phyloP scores from a whole-genome alignment of 805 yeast species.

The Starmerella tilneyi region DNA sequence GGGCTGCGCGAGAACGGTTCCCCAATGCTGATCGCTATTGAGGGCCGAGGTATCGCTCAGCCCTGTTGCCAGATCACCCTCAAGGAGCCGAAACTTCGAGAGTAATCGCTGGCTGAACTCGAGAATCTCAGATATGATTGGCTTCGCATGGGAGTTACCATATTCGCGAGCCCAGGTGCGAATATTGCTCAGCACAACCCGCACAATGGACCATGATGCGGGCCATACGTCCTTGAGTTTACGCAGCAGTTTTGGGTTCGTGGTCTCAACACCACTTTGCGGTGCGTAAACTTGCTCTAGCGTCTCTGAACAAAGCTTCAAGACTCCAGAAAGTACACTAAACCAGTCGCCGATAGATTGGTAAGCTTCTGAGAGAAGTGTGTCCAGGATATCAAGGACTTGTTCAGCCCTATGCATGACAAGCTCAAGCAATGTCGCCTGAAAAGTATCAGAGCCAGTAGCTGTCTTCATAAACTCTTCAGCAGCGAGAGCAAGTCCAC shows the following conservation, averaged over 20 bases:
- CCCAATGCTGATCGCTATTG: slow-evolving; percentile 15
- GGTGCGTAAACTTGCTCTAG: slow-evolving; percentile 17
- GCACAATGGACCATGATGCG: slow-evolving; percentile 59
- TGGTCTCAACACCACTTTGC: slow-evolving; percentile 19
- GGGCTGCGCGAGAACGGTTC: slow-evolving; percentile 31
- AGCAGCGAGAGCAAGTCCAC: slow-evolving; percentile 10
- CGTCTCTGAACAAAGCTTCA: slow-evolving; percentile 3
- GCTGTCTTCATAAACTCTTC: slow-evolving; percentile 15
- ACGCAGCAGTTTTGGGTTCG: neutral
- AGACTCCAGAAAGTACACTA: slow-evolving; percentile 15
- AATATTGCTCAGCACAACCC: slow-evolving; percentile 56
- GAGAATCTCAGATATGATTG: slow-evolving; percentile 76
- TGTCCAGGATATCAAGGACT: slow-evolving; percentile 2
- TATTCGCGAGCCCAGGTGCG: slow-evolving; percentile 64
- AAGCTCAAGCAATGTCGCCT: neutral
- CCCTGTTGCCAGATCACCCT: slow-evolving; percentile 25
- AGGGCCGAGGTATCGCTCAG: neutral
- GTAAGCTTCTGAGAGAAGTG: slow-evolving; percentile 9
- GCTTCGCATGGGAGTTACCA: slow-evolving; percentile 48
- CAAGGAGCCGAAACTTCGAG: slow-evolving; percentile 51
- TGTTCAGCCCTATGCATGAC: slow-evolving; percentile 5
- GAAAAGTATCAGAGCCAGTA: slow-evolving; percentile 4
- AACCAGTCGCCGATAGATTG: slow-evolving; percentile 11
- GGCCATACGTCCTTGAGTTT: slow-evolving; percentile 46
- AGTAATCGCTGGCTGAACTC: slow-evolving; percentile 63